Evolutionary conservation across 352 stramenopile species (phyloP), one percentile per base, ranked within the genome.

Genomic region (Pythium brachiatum): DNA sequence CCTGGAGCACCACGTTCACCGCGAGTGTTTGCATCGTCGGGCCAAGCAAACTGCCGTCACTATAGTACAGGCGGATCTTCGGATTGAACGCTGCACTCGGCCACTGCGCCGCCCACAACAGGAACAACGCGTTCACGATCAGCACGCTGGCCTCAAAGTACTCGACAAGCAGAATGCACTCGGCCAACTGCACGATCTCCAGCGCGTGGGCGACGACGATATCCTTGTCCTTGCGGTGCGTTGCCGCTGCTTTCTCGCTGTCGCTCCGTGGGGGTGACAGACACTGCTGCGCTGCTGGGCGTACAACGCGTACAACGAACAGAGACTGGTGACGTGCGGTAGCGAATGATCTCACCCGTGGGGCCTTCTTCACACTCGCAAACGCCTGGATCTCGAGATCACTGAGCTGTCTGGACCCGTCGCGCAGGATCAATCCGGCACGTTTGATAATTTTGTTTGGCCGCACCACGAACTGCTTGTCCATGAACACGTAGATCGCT

Each of bases 161-260:
- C 60, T 67, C 61, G 21, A 62, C 53, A 9, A 62, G 41, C 0
- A 68, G 53, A n/a, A 68, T 62, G 15, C 41, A 58, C 32, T 62
- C 53, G 25, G 61, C 61, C 2, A 31, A 29, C 15, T 62, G 52
- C 21, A 62, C 5, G 25, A 62, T 58, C 18, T 68, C 43, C 0
- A 56, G 20, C 1, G 44, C 46, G 11, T 51, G 57, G 7, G 7
- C 8, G 23, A 64, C 15, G 23, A 64, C 15, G 25, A 57, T 27
- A 1, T 52, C 11, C 44, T 39, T 47, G 6, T 64, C 47, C 7
- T 38, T 18, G 29, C 50, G 15, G 15, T 53, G 21, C 29, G 5
- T 34, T 9, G 29, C 29, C 9, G 29, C 29, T 5, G 9, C 9
- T 34, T 34, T 34, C 29, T 34, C 29, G 29, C 29, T 9, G 5